phyloP scores from a whole-genome alignment of 495 filamentous ascomycete species.

The Podospora fimiseda region DNA sequence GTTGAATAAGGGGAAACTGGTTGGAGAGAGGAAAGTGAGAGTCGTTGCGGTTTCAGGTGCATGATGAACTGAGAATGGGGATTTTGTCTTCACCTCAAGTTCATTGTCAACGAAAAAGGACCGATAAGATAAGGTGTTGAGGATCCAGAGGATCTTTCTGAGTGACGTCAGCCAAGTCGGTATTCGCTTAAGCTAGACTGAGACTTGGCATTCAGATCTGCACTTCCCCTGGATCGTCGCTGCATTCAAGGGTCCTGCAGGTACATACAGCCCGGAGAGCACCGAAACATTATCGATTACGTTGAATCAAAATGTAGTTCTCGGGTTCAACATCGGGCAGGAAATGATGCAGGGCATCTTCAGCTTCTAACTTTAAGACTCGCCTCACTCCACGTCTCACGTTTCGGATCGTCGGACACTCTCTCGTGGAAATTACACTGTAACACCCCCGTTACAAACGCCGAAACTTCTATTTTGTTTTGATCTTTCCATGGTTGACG shows the following conservation, averaged over 20 bases:
- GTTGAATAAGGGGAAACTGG: constrained; percentile 2
- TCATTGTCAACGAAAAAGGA: constrained; percentile 1
- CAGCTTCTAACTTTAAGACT: neutral
- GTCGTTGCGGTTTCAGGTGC: neutral
- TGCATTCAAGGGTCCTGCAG: too few species aligned
- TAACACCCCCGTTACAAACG: neutral
- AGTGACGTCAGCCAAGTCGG: constrained; percentile 1
- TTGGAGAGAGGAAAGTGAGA: neutral
- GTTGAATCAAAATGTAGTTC: neutral
- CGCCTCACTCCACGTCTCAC: too few species aligned
- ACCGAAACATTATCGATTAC: too few species aligned
- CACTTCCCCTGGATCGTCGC: neutral
- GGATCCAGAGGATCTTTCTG: too few species aligned
- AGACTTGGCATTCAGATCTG: too few species aligned
- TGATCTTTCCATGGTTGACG: too few species aligned
- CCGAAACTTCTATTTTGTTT: too few species aligned
- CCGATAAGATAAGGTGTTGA: neutral
- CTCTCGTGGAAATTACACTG: neutral
- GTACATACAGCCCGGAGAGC: too few species aligned
- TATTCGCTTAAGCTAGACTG: too few species aligned
- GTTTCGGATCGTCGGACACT: too few species aligned
- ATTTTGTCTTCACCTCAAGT: neutral
- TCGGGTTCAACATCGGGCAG: neutral
- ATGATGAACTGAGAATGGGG: too few species aligned
- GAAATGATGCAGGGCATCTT: neutral